These are phyloP conservation scores for Nannochloropsis salina DNA, from an alignment of 108 stramenopile species.

Conservation along the genomic window DNA sequence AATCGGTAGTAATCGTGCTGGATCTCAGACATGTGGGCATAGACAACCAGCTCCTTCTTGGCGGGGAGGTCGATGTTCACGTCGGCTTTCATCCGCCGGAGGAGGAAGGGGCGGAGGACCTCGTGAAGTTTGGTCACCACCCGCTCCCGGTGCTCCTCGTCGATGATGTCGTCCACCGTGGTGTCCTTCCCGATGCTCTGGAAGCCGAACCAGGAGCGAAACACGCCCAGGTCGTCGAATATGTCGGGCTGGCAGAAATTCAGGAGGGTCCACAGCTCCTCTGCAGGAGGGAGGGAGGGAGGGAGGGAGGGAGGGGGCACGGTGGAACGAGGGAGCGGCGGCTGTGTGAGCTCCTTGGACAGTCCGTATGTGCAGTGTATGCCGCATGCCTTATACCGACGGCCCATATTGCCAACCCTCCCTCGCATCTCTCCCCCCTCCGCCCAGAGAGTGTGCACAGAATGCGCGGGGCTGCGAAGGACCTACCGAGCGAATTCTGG, in stretches of 20 bases:
- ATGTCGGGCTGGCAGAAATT: conserved; percentile 97
- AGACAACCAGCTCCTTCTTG: conserved; percentile 92
- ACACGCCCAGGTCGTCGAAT: conserved; percentile 90
- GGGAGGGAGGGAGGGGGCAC: not conserved
- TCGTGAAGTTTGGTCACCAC: conserved; percentile 92
- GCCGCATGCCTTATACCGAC: no score
- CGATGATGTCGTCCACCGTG: conserved; percentile 72
- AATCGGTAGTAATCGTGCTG: conserved; percentile 72
- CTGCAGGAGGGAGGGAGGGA: conserved; percentile 47
- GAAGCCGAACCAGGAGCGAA: conserved; percentile 95
- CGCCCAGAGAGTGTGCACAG: not conserved
- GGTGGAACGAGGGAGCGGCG: not conserved
- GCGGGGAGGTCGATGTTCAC: conserved; percentile 76
- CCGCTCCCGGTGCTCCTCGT: conserved; percentile 75
- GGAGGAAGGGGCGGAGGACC: conserved; percentile 89
- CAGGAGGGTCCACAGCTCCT: conserved; percentile 94
- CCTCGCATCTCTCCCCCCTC: no score
- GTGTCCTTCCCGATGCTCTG: conserved; percentile 93
- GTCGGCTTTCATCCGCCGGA: conserved; percentile 86
- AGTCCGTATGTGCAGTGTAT: no score
- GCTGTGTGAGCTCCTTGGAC: no score
- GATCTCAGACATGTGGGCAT: conserved; percentile 81
- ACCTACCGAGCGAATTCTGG: conserved; percentile 60
- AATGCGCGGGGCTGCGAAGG: not conserved
- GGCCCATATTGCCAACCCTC: no score